Base-by-base conservation (phyloP, 1,284 basidiomycete species). In the Ceratobasidium sp. region DNA sequence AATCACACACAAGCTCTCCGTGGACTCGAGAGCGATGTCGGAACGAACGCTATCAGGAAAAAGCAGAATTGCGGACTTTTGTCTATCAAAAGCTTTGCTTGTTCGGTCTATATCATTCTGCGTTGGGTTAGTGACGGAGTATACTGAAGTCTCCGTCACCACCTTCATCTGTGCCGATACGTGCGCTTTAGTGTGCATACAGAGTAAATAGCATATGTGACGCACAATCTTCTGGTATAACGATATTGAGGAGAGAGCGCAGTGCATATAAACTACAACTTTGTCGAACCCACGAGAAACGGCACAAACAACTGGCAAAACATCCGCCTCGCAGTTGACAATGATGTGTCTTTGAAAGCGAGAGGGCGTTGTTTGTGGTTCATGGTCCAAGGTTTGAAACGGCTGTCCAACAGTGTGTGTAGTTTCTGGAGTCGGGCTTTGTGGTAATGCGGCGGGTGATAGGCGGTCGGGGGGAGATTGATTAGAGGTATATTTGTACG, bases 181-280 rank as follows among this genome's bases (percentile, higher is more conserved):
- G 11, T 11, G 11, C 6, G 11, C 11, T 38, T 38, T 16, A n/a
- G 16, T 5, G 16, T 23, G 26, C 11, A n/a, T 1, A 14, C 44
- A 49, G 38, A 47, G 23, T 23, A 43, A 11, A 43, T 3, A 3
- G 47, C 30, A 18, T 11, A 9, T 49, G 28, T 41, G 13, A 61
- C 61, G 26, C 26, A 63, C 61, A 23, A 63, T 47, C 18, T 66
- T 66, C 32, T 66, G 63, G 43, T 52, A 66, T n/a, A 66, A 18
- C 30, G 26, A 41, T 2, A 66, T 32, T 1, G 46, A 41, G 23
- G 35, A 30, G 23, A 54, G 21, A 2, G 63, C 21, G n/a, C 38
- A 66, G 14, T 54, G n/a, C 32, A 66, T 18, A 21, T 66, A 66
- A 32, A 47, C 43, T 9, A 66, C 8, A 5, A 43, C 18, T 14